Conservation (phyloP, 2,329 filamentous ascomycete species). For the Sclerotinia nivalis region DNA sequence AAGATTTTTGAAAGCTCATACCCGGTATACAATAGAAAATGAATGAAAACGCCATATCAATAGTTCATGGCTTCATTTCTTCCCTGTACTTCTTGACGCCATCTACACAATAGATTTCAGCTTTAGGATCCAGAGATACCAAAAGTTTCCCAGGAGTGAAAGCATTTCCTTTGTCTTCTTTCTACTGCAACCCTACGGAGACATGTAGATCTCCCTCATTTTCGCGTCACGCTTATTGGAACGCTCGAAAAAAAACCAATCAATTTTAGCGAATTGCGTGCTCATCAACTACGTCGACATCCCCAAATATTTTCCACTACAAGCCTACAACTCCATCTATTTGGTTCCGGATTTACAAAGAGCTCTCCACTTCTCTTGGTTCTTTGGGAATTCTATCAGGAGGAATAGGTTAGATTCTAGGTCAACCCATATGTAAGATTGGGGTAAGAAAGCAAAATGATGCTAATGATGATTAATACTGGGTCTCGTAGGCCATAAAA, state of each 20-base stretch:
- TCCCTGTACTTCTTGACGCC: background rate
- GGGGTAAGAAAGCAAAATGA: conserved; percentile 8
- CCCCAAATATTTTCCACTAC: background rate
- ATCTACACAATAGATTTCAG: background rate
- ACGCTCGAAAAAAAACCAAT: background rate
- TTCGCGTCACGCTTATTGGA: conserved; percentile 2
- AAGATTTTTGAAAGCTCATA: background rate
- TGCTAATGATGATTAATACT: background rate
- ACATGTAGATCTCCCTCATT: background rate
- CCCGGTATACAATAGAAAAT: background rate
- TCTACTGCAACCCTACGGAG: background rate
- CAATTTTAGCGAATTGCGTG: conserved; percentile 18
- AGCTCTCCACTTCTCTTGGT: conserved; percentile 1
- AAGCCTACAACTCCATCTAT: background rate
- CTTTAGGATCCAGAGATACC: background rate
- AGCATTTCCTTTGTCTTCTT: conserved; percentile 8
- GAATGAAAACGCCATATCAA: background rate
- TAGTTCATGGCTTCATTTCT: background rate
- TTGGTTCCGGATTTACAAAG: conserved; percentile 4
- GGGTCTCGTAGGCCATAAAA: background rate
- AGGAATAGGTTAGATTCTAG: background rate
- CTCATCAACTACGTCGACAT: conserved; percentile 8
- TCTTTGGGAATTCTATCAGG: background rate
- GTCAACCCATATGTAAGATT: background rate
- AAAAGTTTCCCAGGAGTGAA: background rate